Conservation (phyloP, 352 stramenopile genomes). For the Globisporangium parvum region DNA sequence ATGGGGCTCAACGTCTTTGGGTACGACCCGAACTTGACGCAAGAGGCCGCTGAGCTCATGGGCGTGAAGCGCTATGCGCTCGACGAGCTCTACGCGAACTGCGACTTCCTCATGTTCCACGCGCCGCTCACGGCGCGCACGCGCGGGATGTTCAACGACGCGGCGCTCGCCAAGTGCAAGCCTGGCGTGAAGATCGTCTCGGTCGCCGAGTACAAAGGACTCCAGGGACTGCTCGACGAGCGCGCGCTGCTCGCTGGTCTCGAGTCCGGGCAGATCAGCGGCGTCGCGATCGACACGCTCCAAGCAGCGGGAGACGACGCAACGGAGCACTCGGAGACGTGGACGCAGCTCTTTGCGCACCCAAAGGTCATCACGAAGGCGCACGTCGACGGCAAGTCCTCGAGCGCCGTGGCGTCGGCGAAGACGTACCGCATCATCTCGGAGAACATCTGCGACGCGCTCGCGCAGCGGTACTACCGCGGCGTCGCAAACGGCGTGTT, state of each 20-base stretch:
- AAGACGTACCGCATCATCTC: slow-evolving; percentile 72
- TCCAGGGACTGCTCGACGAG: slow-evolving; percentile 76
- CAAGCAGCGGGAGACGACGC: slow-evolving; percentile 12
- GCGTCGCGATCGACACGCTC: slow-evolving; percentile 80
- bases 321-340: slow-evolving; percentile 27
- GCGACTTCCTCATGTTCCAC: slow-evolving; percentile 94
- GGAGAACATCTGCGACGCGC: slow-evolving; percentile 71
- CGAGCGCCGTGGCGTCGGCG: slow-evolving; percentile 71
- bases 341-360: slow-evolving; percentile 76
- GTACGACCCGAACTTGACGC: slow-evolving; percentile 71
- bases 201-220: slow-evolving; percentile 65
- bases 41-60: slow-evolving; percentile 53
- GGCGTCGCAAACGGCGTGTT: slow-evolving; percentile 82
- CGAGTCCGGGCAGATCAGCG: slow-evolving; percentile 73
- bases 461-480: slow-evolving; percentile 63
- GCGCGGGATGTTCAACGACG: slow-evolving; percentile 81
- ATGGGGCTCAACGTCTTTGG: slow-evolving; percentile 65
- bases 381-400: slow-evolving; percentile 86
- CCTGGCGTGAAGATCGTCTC: slow-evolving; percentile 86
- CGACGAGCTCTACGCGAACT: slow-evolving; percentile 54
- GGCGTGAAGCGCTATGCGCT: slow-evolving; percentile 59
- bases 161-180: slow-evolving; percentile 86
- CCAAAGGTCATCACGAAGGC: slow-evolving; percentile 83
- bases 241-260: slow-evolving; percentile 65
- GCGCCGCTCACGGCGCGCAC: slow-evolving; percentile 92